phyloP scores from a whole-genome alignment of 805 yeast genomes.

The Scheffersomyces spartinae region DNA sequence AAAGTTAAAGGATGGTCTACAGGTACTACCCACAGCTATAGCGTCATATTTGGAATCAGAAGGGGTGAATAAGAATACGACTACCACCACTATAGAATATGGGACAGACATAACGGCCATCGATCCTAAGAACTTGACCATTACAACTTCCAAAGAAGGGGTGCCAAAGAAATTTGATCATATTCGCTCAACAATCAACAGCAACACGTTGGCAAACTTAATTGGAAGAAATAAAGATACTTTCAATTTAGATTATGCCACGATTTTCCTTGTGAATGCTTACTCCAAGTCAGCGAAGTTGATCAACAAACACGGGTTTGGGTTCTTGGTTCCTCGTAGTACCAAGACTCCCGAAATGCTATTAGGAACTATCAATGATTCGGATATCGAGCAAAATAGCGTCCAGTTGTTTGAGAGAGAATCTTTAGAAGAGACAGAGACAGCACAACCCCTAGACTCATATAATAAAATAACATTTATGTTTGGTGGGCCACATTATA shows the following conservation, averaged over 20 bases:
- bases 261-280: constrained; percentile 58
- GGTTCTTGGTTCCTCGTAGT: constrained; percentile 65
- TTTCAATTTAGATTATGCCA: constrained; percentile 22
- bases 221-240: constrained; percentile 13
- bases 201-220: constrained; percentile 23
- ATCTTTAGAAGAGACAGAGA: constrained; percentile 23
- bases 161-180: constrained; percentile 30
- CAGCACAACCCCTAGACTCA: constrained; percentile 7
- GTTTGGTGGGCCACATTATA: no score
- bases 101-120: constrained; percentile 8
- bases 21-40: background rate
- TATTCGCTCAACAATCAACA: constrained; percentile 47
- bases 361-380: constrained; percentile 85
- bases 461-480: background rate
- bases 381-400: constrained; percentile 58
- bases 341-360: constrained; percentile 42
- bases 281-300: constrained; percentile 32
- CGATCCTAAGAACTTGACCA: constrained; percentile 8
- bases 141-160: constrained; percentile 5
- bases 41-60: constrained; percentile 18
- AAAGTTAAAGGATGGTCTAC: background rate
- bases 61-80: constrained; percentile 23
- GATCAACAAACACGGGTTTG: constrained; percentile 56
- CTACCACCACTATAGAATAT: constrained; percentile 27
- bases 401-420: constrained; percentile 6